These are phyloP conservation scores for Hapsidospora chrysogenum DNA, from an alignment of 495 filamentous ascomycete genomes.

Conservation along the genomic window DNA sequence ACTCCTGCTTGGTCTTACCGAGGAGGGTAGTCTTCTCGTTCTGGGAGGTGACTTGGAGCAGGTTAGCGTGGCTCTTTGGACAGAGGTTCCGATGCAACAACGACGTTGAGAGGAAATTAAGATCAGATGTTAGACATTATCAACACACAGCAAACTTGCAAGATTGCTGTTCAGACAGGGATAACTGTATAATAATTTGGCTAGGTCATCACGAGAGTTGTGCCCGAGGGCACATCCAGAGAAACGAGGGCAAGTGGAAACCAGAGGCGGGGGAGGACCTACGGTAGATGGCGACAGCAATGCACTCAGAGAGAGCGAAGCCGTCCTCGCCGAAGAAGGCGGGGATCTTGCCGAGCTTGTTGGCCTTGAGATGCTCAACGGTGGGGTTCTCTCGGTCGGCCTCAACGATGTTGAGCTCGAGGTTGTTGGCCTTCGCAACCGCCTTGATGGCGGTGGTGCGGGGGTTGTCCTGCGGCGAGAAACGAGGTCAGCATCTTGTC, in stretches of 20 bases:
- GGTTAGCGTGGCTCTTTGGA: too few relatives aligned
- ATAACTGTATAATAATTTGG: conserved; percentile 77
- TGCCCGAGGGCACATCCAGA: conserved; percentile 4
- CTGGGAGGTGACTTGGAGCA: conserved; percentile 97
- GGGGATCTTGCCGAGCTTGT: conserved; percentile 78
- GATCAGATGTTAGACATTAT: conserved; percentile 42
- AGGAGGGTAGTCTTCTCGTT: conserved; percentile 99
- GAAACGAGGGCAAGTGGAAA: background rate
- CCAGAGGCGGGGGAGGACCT: conserved; percentile 25
- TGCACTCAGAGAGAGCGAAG: conserved; percentile 72
- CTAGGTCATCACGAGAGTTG: conserved; percentile 61
- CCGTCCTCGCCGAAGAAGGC: conserved; percentile 88
- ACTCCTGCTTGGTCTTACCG: conserved; percentile 99
- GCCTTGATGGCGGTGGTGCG: conserved; percentile 77
- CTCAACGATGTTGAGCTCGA: conserved; percentile 73
- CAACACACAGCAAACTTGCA: conserved; percentile 49
- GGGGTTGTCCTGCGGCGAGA: conserved; percentile 52
- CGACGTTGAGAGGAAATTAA: conserved; percentile 7
- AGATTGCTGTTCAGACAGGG: conserved; percentile 71
- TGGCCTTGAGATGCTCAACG: conserved; percentile 66
- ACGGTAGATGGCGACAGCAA: conserved; percentile 97
- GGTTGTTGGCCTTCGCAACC: conserved; percentile 87
- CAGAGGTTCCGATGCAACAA: too few relatives aligned
- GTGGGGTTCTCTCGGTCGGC: conserved; percentile 43
- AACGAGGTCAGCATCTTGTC: conserved; percentile 17